Conservation (phyloP, 305 asterid species). For the Fraxinus ornus region DNA sequence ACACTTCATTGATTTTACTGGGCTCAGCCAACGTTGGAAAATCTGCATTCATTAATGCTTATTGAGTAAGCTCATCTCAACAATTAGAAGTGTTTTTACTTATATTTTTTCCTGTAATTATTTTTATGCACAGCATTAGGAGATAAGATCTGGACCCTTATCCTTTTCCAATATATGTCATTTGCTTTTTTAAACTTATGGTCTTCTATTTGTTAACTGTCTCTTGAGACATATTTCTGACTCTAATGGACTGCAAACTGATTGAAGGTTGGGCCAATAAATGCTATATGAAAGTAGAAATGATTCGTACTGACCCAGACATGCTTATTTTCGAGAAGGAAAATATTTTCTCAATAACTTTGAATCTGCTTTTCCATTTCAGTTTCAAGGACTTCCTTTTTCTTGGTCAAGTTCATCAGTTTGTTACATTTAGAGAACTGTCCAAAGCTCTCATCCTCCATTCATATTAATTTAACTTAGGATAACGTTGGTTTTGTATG, state of each 20-base stretch:
- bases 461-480: neutral
- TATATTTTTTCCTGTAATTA: slow-evolving; percentile 10
- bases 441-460: neutral
- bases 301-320: neutral
- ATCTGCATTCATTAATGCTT: slow-evolving; percentile 95
- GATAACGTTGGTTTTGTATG: neutral
- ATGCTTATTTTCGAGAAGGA: neutral
- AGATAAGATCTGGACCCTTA: slow-evolving; percentile 6
- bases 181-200: slow-evolving; percentile 6
- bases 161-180: slow-evolving; percentile 2
- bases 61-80: slow-evolving; percentile 62
- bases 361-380: neutral
- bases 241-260: neutral
- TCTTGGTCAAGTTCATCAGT: neutral
- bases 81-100: neutral
- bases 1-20: slow-evolving; percentile 40
- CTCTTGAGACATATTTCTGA: neutral
- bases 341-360: neutral
- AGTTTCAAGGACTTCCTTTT: neutral
- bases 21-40: slow-evolving; percentile 98
- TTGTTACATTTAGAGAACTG: slow-evolving; percentile 11
- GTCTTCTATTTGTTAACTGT: slow-evolving; percentile 7
- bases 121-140: slow-evolving; percentile 10
- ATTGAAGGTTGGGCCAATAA: neutral
- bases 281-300: neutral